These are phyloP conservation scores for Ehretia macrophylla DNA, from an alignment of 257 asterid species.

Conservation along the genomic window DNA sequence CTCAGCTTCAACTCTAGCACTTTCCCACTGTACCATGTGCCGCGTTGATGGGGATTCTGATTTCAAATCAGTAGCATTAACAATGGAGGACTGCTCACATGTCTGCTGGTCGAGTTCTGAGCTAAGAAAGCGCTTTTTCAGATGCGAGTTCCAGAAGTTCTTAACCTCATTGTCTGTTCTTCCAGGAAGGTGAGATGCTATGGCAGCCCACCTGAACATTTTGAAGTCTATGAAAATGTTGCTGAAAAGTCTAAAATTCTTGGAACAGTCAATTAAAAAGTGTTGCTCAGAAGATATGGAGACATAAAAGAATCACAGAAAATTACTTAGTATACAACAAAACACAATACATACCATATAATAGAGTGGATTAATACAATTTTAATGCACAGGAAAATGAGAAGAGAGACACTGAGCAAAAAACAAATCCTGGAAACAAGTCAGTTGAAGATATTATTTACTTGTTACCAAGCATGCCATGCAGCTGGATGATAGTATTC, in stretches of 20 bases:
- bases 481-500: constrained; percentile 40
- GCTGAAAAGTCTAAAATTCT: neutral
- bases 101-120: constrained; percentile 5
- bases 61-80: constrained; percentile 19
- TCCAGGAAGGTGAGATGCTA: constrained; percentile 61
- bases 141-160: constrained; percentile 76
- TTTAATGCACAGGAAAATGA: too few species aligned
- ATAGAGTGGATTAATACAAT: too few species aligned
- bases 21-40: constrained; percentile 43
- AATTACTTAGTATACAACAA: too few species aligned
- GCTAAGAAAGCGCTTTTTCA: constrained; percentile 38
- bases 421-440: too few species aligned
- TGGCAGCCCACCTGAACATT: constrained; percentile 58
- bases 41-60: constrained; percentile 20
- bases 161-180: constrained; percentile 70
- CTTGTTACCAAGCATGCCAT: constrained; percentile 55
- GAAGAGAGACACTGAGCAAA: too few species aligned
- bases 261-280: too few species aligned
- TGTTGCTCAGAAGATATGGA: too few species aligned
- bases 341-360: too few species aligned
- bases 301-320: too few species aligned
- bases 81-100: constrained; percentile 24
- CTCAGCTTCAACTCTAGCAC: constrained; percentile 34
- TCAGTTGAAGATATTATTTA: constrained; percentile 17
- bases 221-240: neutral